Conservation (phyloP, 2,329 filamentous ascomycete genomes). For the Canariomyces notabilis region DNA sequence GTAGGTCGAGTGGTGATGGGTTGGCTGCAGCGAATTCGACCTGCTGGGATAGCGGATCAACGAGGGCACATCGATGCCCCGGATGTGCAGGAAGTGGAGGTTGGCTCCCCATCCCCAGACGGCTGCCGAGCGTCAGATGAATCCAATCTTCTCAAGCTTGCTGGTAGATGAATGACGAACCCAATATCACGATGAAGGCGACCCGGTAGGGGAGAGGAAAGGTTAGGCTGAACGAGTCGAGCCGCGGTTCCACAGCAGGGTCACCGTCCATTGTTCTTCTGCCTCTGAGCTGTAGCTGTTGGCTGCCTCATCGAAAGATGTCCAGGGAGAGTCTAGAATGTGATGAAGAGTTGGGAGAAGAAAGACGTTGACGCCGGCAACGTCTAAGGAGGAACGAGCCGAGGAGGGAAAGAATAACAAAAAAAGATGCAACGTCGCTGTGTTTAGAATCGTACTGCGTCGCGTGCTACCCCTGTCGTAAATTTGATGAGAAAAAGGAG, state of each 20-base stretch:
- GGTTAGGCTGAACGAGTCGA: conserved; percentile 81
- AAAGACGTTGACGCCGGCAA: no score
- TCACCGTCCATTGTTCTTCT: conserved; percentile 62
- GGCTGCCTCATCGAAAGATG: conserved; percentile 20
- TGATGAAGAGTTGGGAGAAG: not conserved
- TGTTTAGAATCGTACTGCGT: not conserved
- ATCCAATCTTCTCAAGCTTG: not conserved
- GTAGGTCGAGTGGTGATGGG: conserved; percentile 80
- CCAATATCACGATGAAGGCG: conserved; percentile 77
- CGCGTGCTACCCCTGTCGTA: not conserved
- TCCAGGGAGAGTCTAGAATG: not conserved
- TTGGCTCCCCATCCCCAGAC: conserved; percentile 95
- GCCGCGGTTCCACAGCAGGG: conserved; percentile 61
- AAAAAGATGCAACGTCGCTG: not conserved
- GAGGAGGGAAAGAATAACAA: no score
- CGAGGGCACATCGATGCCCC: conserved; percentile 80
- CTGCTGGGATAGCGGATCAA: conserved; percentile 83
- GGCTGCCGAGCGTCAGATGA: conserved; percentile 45
- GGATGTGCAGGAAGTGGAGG: conserved; percentile 74
- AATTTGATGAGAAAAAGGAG: not conserved
- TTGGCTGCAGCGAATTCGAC: conserved; percentile 60
- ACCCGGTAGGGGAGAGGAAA: conserved; percentile 88
- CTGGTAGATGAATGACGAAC: conserved; percentile 48
- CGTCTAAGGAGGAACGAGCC: no score
- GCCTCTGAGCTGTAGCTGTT: conserved; percentile 12